Percentiles rank a stretch among this genome's conserved stretches.
phyloP scores from a whole-genome alignment of 805 yeast species.

The Candida corydali region DNA sequence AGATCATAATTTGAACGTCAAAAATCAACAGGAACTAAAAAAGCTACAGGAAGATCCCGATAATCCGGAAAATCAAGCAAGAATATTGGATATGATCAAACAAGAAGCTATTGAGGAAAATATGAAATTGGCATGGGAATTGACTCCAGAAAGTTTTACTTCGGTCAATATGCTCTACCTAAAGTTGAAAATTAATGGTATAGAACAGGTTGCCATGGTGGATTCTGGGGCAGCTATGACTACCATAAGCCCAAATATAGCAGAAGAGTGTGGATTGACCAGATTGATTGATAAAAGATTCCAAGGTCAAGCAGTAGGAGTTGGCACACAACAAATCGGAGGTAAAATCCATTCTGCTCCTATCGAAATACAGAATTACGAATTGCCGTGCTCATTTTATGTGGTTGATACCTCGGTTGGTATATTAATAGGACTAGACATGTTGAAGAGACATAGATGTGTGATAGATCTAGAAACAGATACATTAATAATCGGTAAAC shows the following conservation, averaged over 20 bases:
- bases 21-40: constrained; percentile 41
- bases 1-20: constrained; percentile 7
- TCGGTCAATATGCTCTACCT: constrained; percentile 81
- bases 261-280: constrained; percentile 65
- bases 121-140: constrained; percentile 73
- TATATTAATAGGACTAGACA: constrained; percentile 79
- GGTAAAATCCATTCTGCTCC: constrained; percentile 92
- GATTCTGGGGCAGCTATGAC: constrained; percentile 96
- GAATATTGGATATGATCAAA: constrained; percentile 62
- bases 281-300: constrained; percentile 77
- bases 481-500: constrained; percentile 62
- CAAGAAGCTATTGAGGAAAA: constrained; percentile 78
- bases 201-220: constrained; percentile 83
- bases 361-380: constrained; percentile 51
- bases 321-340: constrained; percentile 71
- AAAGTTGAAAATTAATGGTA: constrained; percentile 71
- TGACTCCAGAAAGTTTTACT: constrained; percentile 87
- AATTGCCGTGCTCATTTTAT: constrained; percentile 37
- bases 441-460: constrained; percentile 87
- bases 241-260: constrained; percentile 72
- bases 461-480: constrained; percentile 67
- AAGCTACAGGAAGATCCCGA: constrained; percentile 62
- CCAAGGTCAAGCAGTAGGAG: constrained; percentile 83
- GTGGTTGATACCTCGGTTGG: constrained; percentile 67
- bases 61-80: constrained; percentile 61